Evolutionary conservation across 176 grass and related monocot genomes (phyloP).

Genomic region (Guadua angustifolia): DNA sequence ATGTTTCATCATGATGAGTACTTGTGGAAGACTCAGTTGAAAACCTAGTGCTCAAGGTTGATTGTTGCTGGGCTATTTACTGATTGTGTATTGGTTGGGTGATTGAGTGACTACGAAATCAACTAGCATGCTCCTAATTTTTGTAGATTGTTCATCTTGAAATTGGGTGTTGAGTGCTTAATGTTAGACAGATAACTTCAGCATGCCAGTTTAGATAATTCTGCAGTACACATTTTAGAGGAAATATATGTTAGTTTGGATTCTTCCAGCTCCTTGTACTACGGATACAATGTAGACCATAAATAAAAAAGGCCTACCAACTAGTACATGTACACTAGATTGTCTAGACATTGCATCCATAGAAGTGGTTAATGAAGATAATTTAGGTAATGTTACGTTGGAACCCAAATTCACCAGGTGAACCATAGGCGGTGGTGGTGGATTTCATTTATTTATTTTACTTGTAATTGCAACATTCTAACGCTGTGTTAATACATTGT

Average conservation of each 20-base stretch:
- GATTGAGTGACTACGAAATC: neutral
- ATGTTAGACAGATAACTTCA: neutral
- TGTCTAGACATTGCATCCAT: neutral
- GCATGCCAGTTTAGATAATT: neutral
- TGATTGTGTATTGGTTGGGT: neutral
- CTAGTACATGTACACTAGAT: neutral
- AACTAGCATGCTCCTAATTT: neutral
- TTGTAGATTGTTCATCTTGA: neutral
- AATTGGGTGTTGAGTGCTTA: neutral
- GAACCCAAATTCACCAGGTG: neutral
- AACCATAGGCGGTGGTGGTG: neutral
- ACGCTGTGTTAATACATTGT: neutral
- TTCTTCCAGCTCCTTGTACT: neutral
- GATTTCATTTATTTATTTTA: neutral
- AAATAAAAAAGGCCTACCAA: neutral
- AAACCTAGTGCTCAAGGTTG: neutral
- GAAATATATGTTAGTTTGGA: neutral
- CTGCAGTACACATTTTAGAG: neutral
- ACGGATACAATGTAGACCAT: neutral
- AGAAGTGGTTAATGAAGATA: neutral
- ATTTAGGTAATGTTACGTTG: neutral
- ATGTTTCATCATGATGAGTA: neutral
- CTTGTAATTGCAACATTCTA: neutral
- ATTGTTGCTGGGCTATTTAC: neutral
- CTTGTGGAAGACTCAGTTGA: neutral